phyloP scores from a whole-genome alignment of 2,329 filamentous ascomycete species.

The Sporothrix mexicana region DNA sequence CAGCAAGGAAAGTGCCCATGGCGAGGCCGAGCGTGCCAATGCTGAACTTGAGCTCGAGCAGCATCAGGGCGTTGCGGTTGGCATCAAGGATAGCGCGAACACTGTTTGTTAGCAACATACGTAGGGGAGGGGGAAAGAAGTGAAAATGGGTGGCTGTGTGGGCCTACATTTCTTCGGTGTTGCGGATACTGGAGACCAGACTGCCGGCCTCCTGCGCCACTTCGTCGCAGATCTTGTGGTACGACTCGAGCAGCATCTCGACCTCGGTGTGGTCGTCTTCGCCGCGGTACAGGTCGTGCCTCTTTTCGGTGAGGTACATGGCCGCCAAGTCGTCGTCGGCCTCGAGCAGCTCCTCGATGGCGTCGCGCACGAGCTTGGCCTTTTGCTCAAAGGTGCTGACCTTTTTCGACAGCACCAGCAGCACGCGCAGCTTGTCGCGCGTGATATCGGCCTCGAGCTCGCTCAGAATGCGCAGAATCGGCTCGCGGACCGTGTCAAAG shows the following conservation, averaged over 20 bases:
- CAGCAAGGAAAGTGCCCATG: slow-evolving; percentile 91
- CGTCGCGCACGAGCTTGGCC: slow-evolving; percentile 88
- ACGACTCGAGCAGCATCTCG: slow-evolving; percentile 94
- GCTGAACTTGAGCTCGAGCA: slow-evolving; percentile 94
- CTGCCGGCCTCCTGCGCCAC: slow-evolving; percentile 96
- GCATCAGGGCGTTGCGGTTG: slow-evolving; percentile 97
- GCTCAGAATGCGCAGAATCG: slow-evolving; percentile 84
- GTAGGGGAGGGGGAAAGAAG: too few species aligned
- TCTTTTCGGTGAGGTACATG: slow-evolving; percentile 95
- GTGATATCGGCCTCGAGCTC: slow-evolving; percentile 97
- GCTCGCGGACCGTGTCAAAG: slow-evolving; percentile 91
- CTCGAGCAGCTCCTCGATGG: slow-evolving; percentile 92
- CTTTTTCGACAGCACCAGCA: slow-evolving; percentile 94
- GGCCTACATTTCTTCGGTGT: slow-evolving; percentile 95
- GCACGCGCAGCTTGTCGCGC: slow-evolving; percentile 84
- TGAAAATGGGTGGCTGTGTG: neutral
- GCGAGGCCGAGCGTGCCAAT: slow-evolving; percentile 94
- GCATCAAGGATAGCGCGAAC: slow-evolving; percentile 95
- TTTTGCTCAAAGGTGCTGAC: slow-evolving; percentile 98
- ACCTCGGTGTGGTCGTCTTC: slow-evolving; percentile 94
- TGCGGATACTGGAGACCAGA: slow-evolving; percentile 90
- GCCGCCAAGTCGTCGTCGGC: slow-evolving; percentile 92
- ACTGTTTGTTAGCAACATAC: slow-evolving; percentile 56
- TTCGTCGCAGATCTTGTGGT: slow-evolving; percentile 97
- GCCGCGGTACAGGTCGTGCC: slow-evolving; percentile 71